Percentiles rank a stretch among this genome's conserved stretches.
These are phyloP conservation scores for Priceomyces castillae DNA, from an alignment of 805 yeast genomes.

Conservation along the genomic window DNA sequence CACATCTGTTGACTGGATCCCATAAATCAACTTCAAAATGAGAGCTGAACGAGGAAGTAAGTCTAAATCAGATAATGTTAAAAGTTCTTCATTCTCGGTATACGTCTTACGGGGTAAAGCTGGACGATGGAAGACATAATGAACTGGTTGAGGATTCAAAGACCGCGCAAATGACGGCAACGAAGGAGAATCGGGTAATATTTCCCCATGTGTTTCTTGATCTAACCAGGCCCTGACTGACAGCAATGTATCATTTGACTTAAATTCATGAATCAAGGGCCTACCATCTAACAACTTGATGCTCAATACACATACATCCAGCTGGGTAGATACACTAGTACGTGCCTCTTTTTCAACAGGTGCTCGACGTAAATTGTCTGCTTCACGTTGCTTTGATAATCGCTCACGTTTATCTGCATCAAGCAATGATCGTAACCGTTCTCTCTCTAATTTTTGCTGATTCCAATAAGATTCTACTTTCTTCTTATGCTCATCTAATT, in stretches of 20 bases:
- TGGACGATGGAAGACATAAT: slow-evolving; percentile 37
- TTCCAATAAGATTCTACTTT: slow-evolving; percentile 21
- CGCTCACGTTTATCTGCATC: slow-evolving; percentile 54
- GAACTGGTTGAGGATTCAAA: slow-evolving; percentile 56
- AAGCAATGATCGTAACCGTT: slow-evolving; percentile 52
- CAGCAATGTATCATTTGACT: slow-evolving; percentile 42
- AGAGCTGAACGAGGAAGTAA: slow-evolving; percentile 73
- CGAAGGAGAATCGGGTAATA: slow-evolving; percentile 38
- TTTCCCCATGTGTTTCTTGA: slow-evolving; percentile 33
- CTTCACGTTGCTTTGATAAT: slow-evolving; percentile 11
- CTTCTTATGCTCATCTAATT: slow-evolving; percentile 9
- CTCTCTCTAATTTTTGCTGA: slow-evolving; percentile 50
- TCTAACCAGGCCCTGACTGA: slow-evolving; percentile 65
- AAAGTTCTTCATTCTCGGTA: slow-evolving; percentile 50
- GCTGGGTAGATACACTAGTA: neutral
- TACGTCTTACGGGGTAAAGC: slow-evolving; percentile 48
- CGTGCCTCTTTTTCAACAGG: neutral
- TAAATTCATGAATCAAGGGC: slow-evolving; percentile 51
- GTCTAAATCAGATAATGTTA: slow-evolving; percentile 51
- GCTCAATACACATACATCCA: slow-evolving; percentile 42
- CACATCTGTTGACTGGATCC: slow-evolving; percentile 15
- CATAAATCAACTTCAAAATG: slow-evolving; percentile 60
- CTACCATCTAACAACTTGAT: slow-evolving; percentile 68
- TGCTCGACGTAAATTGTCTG: neutral
- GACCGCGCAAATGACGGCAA: slow-evolving; percentile 53